Conservation (phyloP, 2,329 filamentous ascomycete species). For the Ophiostoma australiae region DNA sequence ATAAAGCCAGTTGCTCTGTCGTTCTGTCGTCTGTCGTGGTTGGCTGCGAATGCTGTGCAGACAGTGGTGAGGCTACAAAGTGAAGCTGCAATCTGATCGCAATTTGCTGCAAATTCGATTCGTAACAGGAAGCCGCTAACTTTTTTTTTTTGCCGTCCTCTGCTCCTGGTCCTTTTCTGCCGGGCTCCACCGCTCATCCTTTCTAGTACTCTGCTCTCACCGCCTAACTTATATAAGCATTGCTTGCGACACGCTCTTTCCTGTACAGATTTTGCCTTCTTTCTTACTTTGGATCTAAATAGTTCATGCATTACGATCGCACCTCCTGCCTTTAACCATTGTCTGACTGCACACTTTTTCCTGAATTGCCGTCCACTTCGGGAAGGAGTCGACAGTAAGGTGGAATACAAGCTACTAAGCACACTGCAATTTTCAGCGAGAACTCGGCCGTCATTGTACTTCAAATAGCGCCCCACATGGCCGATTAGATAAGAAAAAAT, state of each 20-base stretch:
- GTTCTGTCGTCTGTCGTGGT: neutral
- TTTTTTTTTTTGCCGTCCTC: slow-evolving; percentile 16
- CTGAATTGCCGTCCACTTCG: neutral
- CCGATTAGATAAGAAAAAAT: slow-evolving; percentile 13
- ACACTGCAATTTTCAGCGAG: neutral
- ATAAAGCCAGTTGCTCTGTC: neutral
- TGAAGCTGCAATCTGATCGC: neutral
- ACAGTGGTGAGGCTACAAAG: slow-evolving; percentile 1
- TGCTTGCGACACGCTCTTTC: neutral
- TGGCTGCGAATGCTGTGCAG: slow-evolving; percentile 1
- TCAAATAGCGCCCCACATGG: neutral
- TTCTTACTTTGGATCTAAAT: neutral
- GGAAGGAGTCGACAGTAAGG: neutral
- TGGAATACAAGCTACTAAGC: neutral
- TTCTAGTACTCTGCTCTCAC: neutral
- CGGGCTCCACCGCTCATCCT: neutral
- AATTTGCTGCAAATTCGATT: slow-evolving; percentile 11
- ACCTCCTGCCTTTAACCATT: neutral
- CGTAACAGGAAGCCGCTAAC: slow-evolving; percentile 2
- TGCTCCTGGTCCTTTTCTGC: neutral
- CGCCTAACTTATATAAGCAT: slow-evolving; percentile 10
- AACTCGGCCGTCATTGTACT: neutral
- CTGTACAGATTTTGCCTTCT: neutral
- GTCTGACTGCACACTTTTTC: neutral
- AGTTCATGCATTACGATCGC: neutral